Conservation (phyloP, 495 filamentous ascomycete species). For the Penicillium antarcticum region DNA sequence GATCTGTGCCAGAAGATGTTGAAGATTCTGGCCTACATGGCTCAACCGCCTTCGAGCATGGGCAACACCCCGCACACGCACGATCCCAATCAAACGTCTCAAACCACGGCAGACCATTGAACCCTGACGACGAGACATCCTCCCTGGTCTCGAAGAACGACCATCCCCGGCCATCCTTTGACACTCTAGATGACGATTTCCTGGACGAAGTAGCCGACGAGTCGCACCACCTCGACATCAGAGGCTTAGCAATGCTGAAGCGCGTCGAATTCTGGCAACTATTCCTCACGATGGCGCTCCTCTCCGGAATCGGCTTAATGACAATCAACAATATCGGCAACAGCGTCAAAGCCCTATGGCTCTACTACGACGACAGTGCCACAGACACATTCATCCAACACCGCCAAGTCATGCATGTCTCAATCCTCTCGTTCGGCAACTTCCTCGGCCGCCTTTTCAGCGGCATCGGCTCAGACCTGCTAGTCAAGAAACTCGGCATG, state of each 20-base stretch:
- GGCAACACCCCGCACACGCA: conserved; percentile 24
- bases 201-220: conserved; percentile 38
- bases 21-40: conserved; percentile 69
- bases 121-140: conserved; percentile 66
- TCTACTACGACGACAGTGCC: conserved; percentile 72
- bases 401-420: conserved; percentile 88
- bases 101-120: conserved; percentile 30
- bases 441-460: conserved; percentile 70
- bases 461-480: conserved; percentile 81
- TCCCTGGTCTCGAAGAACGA: conserved; percentile 72
- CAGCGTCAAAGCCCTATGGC: conserved; percentile 77
- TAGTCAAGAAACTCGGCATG: conserved; percentile 74
- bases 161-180: conserved; percentile 21
- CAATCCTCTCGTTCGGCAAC: conserved; percentile 80
- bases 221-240: conserved; percentile 81
- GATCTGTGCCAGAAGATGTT: conserved; percentile 39
- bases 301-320: conserved; percentile 94
- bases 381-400: conserved; percentile 72
- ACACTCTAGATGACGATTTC: conserved; percentile 37
- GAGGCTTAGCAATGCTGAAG: conserved; percentile 74
- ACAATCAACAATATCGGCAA: conserved; percentile 99
- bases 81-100: conserved; percentile 37
- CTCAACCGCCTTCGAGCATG: conserved; percentile 30
- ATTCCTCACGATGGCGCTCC: conserved; percentile 77
- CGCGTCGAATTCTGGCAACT: conserved; percentile 85